These are phyloP conservation scores for Pythium dissotocum DNA, from an alignment of 352 stramenopile genomes.

Conservation along the genomic window DNA sequence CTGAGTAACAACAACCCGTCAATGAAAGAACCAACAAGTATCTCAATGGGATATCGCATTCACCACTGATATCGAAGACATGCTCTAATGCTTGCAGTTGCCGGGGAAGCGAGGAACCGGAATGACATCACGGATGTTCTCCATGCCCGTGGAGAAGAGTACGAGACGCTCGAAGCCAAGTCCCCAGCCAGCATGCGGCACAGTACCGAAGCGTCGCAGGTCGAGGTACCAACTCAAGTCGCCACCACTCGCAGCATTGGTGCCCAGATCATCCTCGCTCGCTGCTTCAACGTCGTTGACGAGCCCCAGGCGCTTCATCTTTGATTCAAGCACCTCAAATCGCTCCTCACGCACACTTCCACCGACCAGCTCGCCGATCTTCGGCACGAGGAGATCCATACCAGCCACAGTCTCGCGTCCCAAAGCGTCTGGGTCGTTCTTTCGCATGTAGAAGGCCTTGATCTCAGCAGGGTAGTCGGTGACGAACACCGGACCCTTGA, in stretches of 20 bases:
- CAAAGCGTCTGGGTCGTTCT: constrained; percentile 82
- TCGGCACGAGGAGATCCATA: constrained; percentile 97
- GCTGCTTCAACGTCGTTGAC: constrained; percentile 64
- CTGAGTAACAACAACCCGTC: constrained; percentile 9
- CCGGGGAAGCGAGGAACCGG: constrained; percentile 95
- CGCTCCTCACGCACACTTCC: constrained; percentile 96
- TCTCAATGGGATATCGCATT: background rate
- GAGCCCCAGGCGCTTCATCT: constrained; percentile 57
- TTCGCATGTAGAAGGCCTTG: constrained; percentile 99
- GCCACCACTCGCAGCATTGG: background rate
- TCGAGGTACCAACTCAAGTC: constrained; percentile 98
- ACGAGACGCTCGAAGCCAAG: constrained; percentile 98
- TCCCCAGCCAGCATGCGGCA: constrained; percentile 97
- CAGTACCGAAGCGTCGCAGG: constrained; percentile 95
- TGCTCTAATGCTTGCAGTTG: constrained; percentile 77
- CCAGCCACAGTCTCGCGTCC: constrained; percentile 94
- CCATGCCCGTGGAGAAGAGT: constrained; percentile 96
- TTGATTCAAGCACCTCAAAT: constrained; percentile 87
- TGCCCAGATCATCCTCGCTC: constrained; percentile 40
- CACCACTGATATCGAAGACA: background rate
- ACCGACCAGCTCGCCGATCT: constrained; percentile 96
- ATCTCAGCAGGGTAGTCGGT: constrained; percentile 98
- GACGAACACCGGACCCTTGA: constrained; percentile 92
- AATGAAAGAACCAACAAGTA: background rate
- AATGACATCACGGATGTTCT: constrained; percentile 99